Evolutionary conservation across 371 early-diverging fungal genomes (phyloP), one percentile per base, ranked within the genome.

Genomic region (Mortierella sp.): DNA sequence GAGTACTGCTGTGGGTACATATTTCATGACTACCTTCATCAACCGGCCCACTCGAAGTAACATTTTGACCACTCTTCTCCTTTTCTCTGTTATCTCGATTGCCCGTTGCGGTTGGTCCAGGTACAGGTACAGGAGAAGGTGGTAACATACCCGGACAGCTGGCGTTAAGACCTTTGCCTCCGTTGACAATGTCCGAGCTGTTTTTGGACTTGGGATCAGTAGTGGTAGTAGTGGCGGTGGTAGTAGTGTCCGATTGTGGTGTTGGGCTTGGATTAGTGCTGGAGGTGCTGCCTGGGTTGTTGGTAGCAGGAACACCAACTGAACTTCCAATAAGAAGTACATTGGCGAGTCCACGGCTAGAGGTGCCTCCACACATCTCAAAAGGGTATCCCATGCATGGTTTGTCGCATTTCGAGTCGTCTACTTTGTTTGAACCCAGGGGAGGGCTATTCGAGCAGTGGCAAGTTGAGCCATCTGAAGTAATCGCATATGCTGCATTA

Each of bases 351-450:
- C 60, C 52, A 12, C 52, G 43, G 18, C 61, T 61, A 14, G 80
- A 68, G 2, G 71, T 10, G 8, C 73, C 73, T 51, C 80, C 80
- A n/a, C 80, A 75, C 72, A 64, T 79, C 52, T 79, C 80, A n/a
- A 74, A 71, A 5, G 80, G 80, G 11, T 79, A 79, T 6, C 80
- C 75, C 68, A 71, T 70, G 32, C 80, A 79, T 8, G 80, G 75
- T 47, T 79, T 79, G 39, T 79, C 72, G 39, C 80, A 79, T 60
- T 75, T 79, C 0, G 68, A 35, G 51, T 71, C 66, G 12, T 75
- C 80, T 9, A 79, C 65, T 40, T 75, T 79, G 68, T 68, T 75
- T 28, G 80, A 54, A 43, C 64, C 75, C 14, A 51, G n/a, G 0
- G 75, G 75, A n/a, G 71, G 39, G 24, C 55, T 37, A 35, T 73